Conservation (phyloP, 164 flowering plant genomes). For the Echeveria elegans region DNA sequence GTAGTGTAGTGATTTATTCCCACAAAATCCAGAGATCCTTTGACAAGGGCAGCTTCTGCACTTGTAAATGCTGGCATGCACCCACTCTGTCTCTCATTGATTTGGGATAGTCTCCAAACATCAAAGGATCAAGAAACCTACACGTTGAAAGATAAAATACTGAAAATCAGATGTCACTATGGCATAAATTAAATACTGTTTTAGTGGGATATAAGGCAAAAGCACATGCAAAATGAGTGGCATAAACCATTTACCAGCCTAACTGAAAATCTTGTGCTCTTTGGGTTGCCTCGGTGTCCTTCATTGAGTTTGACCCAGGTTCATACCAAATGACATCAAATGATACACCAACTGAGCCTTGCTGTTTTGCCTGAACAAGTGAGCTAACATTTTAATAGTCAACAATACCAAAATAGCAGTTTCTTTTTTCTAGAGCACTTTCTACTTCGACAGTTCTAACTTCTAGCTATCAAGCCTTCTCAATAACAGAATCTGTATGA, state of each 20-base stretch:
- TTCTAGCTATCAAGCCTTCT: background rate
- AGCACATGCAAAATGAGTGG: background rate
- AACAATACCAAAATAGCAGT: background rate
- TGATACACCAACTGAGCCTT: conserved; percentile 5
- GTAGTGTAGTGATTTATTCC: conserved; percentile 7
- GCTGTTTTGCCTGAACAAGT: conserved; percentile 5
- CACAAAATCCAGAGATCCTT: conserved; percentile 7
- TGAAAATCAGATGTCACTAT: background rate
- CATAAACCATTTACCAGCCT: background rate
- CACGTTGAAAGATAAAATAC: background rate
- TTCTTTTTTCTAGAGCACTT: background rate
- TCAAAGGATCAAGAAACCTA: conserved; percentile 6
- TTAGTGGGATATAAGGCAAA: no score
- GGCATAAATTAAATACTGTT: background rate
- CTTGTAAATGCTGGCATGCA: background rate
- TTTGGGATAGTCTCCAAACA: conserved; percentile 6
- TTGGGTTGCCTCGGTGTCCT: background rate
- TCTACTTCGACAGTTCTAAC: background rate
- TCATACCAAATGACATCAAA: background rate
- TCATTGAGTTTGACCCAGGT: background rate
- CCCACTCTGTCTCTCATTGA: conserved; percentile 1
- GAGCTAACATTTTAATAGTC: background rate
- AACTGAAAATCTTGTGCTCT: conserved; percentile 2
- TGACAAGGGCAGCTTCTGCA: conserved; percentile 4
- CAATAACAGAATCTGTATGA: background rate